phyloP scores from a whole-genome alignment of 495 filamentous ascomycete genomes.

The Thermochaetoides thermophila region DNA sequence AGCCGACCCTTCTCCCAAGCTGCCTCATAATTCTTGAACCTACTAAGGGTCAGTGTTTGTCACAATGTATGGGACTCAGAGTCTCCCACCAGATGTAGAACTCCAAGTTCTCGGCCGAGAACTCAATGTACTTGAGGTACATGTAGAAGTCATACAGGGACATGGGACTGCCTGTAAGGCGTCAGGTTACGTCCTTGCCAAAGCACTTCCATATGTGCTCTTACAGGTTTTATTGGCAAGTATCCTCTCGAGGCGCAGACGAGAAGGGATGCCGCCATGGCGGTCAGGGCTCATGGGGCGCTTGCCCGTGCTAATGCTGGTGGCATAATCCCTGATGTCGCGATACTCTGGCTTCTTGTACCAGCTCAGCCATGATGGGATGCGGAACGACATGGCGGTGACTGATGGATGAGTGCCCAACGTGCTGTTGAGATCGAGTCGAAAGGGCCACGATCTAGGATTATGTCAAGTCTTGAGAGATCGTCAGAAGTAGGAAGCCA shows the following conservation, averaged over 20 bases:
- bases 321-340: conserved; percentile 24
- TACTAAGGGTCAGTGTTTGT: conserved; percentile 2
- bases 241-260: conserved; percentile 24
- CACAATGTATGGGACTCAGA: not conserved
- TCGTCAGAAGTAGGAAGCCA: too few species aligned
- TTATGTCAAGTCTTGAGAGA: not conserved
- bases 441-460: not conserved
- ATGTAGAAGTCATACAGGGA: conserved; percentile 27
- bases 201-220: conserved; percentile 2
- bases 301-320: conserved; percentile 11
- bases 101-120: conserved; percentile 38
- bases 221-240: conserved; percentile 28
- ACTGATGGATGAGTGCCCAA: not conserved
- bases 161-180: conserved; percentile 20
- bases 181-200: not conserved
- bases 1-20: conserved; percentile 14
- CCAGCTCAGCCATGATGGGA: conserved; percentile 24
- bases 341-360: conserved; percentile 32
- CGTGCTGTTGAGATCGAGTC: not conserved
- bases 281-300: conserved; percentile 19
- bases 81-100: conserved; percentile 53
- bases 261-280: conserved; percentile 18
- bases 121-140: conserved; percentile 28
- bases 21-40: conserved; percentile 29
- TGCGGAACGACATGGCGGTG: conserved; percentile 12